A percentile compares a stretch with the other conserved stretches of the same genome.
These are phyloP conservation scores for Eimeria sp. DNA, from an alignment of 169 alveolate species.

Conservation along the genomic window DNA sequence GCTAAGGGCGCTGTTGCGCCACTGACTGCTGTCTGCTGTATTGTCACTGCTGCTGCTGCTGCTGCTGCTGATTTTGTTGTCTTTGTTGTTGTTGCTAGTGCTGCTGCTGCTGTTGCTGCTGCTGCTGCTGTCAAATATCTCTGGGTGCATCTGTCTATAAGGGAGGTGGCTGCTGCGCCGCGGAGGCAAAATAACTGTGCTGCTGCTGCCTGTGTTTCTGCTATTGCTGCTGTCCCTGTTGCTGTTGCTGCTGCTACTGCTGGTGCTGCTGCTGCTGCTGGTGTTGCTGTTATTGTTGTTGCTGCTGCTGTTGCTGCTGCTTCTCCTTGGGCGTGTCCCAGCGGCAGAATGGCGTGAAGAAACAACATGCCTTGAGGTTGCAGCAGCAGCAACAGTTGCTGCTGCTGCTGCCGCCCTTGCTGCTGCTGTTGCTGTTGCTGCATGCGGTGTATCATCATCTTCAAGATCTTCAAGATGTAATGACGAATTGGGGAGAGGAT, in stretches of 20 bases:
- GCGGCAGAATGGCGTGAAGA: neutral
- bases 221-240: neutral
- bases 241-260: too few species aligned
- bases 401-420: constrained; percentile 12
- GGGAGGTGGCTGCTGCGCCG: constrained; percentile 66
- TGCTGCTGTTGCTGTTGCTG: constrained; percentile 6
- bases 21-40: neutral
- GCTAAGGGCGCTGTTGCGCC: constrained; percentile 42
- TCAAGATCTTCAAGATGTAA: constrained; percentile 45
- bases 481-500: neutral
- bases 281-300: too few species aligned
- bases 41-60: constrained; percentile 54
- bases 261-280: too few species aligned
- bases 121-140: constrained; percentile 68
- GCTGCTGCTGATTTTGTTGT: neutral
- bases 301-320: neutral
- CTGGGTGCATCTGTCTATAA: constrained; percentile 62
- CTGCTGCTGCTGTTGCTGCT: constrained; percentile 61
- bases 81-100: neutral
- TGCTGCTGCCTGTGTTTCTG: constrained; percentile 33
- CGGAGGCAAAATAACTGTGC: neutral
- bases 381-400: constrained; percentile 26
- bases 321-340: neutral
- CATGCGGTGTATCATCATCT: neutral
- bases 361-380: neutral